A percentile compares a stretch with the other conserved stretches of the same genome.
Conservation (phyloP, 192 early-diverging fungal species). For the Cladochytrium replicatum region DNA sequence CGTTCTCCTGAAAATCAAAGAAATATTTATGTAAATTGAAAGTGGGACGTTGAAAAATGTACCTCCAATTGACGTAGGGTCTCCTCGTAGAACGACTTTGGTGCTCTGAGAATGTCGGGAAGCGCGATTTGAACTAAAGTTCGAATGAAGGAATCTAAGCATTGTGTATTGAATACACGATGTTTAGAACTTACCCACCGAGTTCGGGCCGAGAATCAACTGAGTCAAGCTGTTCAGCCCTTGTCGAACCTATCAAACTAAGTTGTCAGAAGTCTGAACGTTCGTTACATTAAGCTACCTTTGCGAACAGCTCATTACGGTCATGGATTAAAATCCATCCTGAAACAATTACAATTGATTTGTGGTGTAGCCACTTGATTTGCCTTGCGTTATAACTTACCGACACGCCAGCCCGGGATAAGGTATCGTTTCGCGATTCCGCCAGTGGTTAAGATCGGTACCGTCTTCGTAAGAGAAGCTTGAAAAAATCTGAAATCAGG, state of each 20-base stretch:
- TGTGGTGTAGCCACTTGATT: background rate
- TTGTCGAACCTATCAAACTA: slow-evolving; percentile 46
- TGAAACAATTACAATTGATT: background rate
- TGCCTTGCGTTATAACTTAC: slow-evolving; percentile 15
- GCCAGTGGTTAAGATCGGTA: slow-evolving; percentile 75
- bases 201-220: slow-evolving; percentile 72
- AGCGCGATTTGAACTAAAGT: slow-evolving; percentile 69
- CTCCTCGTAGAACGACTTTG: slow-evolving; percentile 52
- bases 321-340: slow-evolving; percentile 80
- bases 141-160: too few relatives aligned
- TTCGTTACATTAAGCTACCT: slow-evolving; percentile 5
- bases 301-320: slow-evolving; percentile 37
- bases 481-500: background rate
- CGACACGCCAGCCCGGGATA: slow-evolving; percentile 85
- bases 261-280: slow-evolving; percentile 7
- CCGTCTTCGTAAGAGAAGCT: slow-evolving; percentile 61
- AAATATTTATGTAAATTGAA: background rate
- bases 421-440: slow-evolving; percentile 85
- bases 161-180: too few relatives aligned
- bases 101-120: slow-evolving; percentile 69
- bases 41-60: background rate
- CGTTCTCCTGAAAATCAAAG: slow-evolving; percentile 40
- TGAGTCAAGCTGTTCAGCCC: slow-evolving; percentile 65
- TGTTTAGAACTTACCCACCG: too few relatives aligned
- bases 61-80: slow-evolving; percentile 60